phyloP scores from a whole-genome alignment of 164 flowering plant genomes.

The Stephania cephalantha region DNA sequence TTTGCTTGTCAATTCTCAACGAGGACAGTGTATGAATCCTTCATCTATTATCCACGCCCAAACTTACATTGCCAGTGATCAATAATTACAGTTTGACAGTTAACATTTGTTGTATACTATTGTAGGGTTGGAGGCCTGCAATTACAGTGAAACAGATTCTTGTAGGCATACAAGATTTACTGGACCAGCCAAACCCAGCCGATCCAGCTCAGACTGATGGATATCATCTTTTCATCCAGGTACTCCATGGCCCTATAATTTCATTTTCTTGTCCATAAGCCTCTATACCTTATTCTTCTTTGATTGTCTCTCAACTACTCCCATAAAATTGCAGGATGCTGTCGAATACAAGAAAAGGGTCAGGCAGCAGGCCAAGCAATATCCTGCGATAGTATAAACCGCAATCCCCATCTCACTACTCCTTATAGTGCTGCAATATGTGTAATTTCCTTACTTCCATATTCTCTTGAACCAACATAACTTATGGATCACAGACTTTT shows the following conservation, averaged over 20 bases:
- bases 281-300: not conserved
- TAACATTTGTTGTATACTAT: not conserved
- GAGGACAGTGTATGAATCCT: constrained; percentile 79
- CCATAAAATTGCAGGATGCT: constrained; percentile 30
- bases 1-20: constrained; percentile 83
- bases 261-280: not conserved
- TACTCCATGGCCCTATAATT: constrained; percentile 6
- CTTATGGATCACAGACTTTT: not conserved
- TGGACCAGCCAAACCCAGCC: constrained; percentile 78
- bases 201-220: constrained; percentile 98
- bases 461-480: not conserved
- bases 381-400: constrained; percentile 45
- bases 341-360: constrained; percentile 69
- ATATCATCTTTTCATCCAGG: constrained; percentile 88
- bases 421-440: not conserved
- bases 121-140: constrained; percentile 96
- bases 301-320: not conserved
- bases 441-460: not conserved
- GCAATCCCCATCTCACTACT: not conserved
- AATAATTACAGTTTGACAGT: not conserved
- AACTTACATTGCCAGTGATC: not conserved
- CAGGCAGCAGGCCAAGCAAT: constrained; percentile 61
- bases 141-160: constrained; percentile 92
- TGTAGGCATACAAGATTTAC: constrained; percentile 85
- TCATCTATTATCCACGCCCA: not conserved